phyloP scores from a whole-genome alignment of 495 filamentous ascomycete genomes.

The Xylaria telfairii region DNA sequence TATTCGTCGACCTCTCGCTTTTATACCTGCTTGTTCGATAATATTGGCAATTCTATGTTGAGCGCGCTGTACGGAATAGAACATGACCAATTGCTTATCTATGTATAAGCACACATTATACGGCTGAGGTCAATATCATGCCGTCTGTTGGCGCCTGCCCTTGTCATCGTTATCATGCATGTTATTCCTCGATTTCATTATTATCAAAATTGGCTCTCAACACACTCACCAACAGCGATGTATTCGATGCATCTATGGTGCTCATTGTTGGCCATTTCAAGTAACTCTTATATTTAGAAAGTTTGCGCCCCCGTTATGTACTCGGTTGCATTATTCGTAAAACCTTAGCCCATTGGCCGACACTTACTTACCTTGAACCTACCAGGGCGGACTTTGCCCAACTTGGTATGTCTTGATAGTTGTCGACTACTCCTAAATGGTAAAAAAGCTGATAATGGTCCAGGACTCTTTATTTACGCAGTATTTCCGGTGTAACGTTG shows the following conservation, averaged over 20 bases:
- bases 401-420: neutral
- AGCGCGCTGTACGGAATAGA: neutral
- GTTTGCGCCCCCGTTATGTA: neutral
- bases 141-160: neutral
- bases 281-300: neutral
- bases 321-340: neutral
- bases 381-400: neutral
- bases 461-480: neutral
- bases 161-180: neutral
- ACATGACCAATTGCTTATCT: slow-evolving; percentile 3
- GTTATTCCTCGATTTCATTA: neutral
- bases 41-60: neutral
- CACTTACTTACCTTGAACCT: neutral
- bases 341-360: neutral
- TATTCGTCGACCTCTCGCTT: neutral
- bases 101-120: neutral
- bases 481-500: neutral
- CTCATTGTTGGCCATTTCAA: neutral
- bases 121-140: neutral
- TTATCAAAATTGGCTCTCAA: neutral
- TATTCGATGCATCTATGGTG: neutral
- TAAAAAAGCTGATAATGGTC: neutral
- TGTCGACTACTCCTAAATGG: neutral
- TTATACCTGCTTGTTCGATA: neutral
- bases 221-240: neutral